Conservation (phyloP, 176 grass and related monocot genomes). For the Zea mays region Zm-B73-REFERENCE-NAM-5.0 NC_050103.1:165395001-165395500, state of each 20-base stretch:
- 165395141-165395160: neutral
- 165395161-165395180: neutral
- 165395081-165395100: conserved; percentile 94
- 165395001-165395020: conserved; percentile 49
- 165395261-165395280: neutral
- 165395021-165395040: conserved; percentile 87
- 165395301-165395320: neutral
- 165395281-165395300: neutral
- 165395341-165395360: conserved; percentile 2
- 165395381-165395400: neutral
- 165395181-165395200: neutral
- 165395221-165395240: neutral
- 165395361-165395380: conserved; percentile 1
- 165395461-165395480: conserved; percentile 81
- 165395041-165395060: conserved; percentile 91
- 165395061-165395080: conserved; percentile 82
- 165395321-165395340: neutral
- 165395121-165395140: conserved; percentile 23
- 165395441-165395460: conserved; percentile 70
- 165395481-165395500: conserved; percentile 63
- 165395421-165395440: conserved; percentile 42
- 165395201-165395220: neutral
- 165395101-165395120: conserved; percentile 79
- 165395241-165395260: neutral
- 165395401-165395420: conserved; percentile 6